Percentiles rank a stretch among this genome's conserved stretches.
phyloP scores from a whole-genome alignment of 371 early-diverging fungal species.

The Mucor piriformis region DNA sequence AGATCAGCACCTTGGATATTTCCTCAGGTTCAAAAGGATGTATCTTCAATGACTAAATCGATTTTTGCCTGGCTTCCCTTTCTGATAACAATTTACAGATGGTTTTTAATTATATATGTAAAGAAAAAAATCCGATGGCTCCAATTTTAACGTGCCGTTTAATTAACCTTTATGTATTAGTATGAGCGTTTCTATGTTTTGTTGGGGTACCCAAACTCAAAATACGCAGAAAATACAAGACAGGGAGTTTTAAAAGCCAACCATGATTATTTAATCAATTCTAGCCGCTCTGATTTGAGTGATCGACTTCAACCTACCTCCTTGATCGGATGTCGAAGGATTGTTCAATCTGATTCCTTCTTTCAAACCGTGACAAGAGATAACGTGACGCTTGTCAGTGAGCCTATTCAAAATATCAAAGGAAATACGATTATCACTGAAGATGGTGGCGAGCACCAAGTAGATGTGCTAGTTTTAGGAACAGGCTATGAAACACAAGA shows the following conservation, averaged over 20 bases:
- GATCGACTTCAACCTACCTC: constrained; percentile 51
- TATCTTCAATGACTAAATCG: constrained; percentile 29
- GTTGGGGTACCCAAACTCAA: constrained; percentile 10
- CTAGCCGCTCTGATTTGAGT: constrained; percentile 29
- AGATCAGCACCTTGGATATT: constrained; percentile 50
- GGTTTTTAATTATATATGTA: constrained; percentile 7
- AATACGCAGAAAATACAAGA: background rate
- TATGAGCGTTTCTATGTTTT: background rate
- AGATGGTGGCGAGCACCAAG: constrained; percentile 42
- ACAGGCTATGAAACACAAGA: constrained; percentile 63
- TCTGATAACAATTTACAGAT: constrained; percentile 24
- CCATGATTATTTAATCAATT: constrained; percentile 19
- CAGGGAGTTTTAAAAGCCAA: background rate
- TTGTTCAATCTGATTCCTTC: constrained; percentile 54
- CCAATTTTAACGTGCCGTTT: too few relatives aligned
- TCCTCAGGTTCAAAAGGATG: constrained; percentile 26
- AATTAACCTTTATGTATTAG: background rate
- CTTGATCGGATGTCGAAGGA: constrained; percentile 59
- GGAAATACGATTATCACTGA: constrained; percentile 38
- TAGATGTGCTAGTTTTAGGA: constrained; percentile 62
- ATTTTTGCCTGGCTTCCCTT: constrained; percentile 45
- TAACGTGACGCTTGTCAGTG: constrained; percentile 47
- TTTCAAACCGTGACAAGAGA: constrained; percentile 44
- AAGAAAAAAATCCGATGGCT: too few relatives aligned
- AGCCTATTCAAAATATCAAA: constrained; percentile 42